Evolutionary conservation across 495 filamentous ascomycete species (phyloP), one percentile per base, ranked within the genome.

Genomic region (Delitschia confertaspora): DNA sequence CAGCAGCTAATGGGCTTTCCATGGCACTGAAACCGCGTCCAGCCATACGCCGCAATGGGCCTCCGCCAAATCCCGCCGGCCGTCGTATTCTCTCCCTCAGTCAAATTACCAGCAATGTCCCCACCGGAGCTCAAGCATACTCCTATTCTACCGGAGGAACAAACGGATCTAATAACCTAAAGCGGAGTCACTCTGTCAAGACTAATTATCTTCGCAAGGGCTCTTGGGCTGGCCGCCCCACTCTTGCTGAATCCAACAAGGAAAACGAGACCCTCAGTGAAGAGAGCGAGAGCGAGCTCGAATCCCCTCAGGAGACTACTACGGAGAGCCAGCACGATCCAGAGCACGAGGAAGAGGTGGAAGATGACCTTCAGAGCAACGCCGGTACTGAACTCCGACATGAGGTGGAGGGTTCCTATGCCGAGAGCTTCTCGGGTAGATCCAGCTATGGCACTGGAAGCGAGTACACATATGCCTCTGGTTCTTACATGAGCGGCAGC

Each of bases 1-100:
- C 55, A n/a, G 60, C 61, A 11, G 56, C 51, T 13, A 59, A 47
- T 17, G 58, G 47, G 10, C 51, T 64, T 6, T 45, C 35, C 20
- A 41, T 16, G 64, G 70, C 41, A 51, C 68, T 33, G 47, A 69
- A 67, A 61, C 46, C 63, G 68, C n/a, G 66, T n/a, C 61, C 61
- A n/a, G 41, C 47, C 13, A 36, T 58, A 7, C 56, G 56, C 21
- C 58, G 60, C 40, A 60, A 59, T 22, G 49, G 42, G 6, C 47
- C 55, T 3, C 38, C 49, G 7, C 24, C 64, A 10, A 70, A 72
- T 21, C 65, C 73, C 13, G 69, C 77, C 17, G 69, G 67, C 26
- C 76, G 88, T 2, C 79, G 91, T 8, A 95, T 95, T 49, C 73
- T 89, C 29, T 91, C 84, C 39, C 74, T 95, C 27, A 93, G 80